Base-by-base conservation (phyloP, 345 rosid species). In the Carallia pectinifolia region DNA sequence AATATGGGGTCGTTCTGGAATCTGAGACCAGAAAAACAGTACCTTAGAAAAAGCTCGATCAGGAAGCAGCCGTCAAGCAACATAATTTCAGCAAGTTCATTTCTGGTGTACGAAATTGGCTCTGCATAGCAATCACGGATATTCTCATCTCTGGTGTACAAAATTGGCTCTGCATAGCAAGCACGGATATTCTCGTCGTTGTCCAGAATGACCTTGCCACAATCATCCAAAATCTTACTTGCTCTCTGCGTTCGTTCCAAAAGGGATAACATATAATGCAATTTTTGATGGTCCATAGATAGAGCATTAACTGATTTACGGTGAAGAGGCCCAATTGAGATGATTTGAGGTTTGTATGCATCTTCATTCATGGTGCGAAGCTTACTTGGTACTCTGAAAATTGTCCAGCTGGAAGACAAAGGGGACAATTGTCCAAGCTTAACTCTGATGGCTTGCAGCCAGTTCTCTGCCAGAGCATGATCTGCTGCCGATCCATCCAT, bases 1-100 rank as follows among this genome's bases (percentile, higher is more conserved):
- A 72, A 85, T 12, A 85, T 63, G 30, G 58, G 74, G 39, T 84
- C 84, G 7, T 62, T 6, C 5, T 68, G 73, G 0, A 40, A 50
- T 38, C 63, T 56, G 15, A 70, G 54, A 31, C 61, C 74, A 10
- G 19, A 37, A 29, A 16, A 61, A 2, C 44, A 55, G 65, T 71
- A 77, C 50, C 79, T 71, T 36, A 80, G 47, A 29, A 73, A 60
- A 23, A 73, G 71, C 39, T 73, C 76, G n/a, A 73, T 17, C 19
- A 73, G 53, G 61, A 73, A 73, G 62, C 64, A 54, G 23, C 40
- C 76, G 31, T 73, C 76, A 5, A 34, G 17, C 7, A 67, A 37
- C 48, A 73, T 34, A 40, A 61, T 61, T 6, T 48, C 7, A 2
- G 50, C 52, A 31, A 59, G 64, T 0, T 59, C 3, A 6, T 7